Base-by-base conservation (phyloP, 1,284 basidiomycete genomes). In the Ceratobasidium papillatum region DNA sequence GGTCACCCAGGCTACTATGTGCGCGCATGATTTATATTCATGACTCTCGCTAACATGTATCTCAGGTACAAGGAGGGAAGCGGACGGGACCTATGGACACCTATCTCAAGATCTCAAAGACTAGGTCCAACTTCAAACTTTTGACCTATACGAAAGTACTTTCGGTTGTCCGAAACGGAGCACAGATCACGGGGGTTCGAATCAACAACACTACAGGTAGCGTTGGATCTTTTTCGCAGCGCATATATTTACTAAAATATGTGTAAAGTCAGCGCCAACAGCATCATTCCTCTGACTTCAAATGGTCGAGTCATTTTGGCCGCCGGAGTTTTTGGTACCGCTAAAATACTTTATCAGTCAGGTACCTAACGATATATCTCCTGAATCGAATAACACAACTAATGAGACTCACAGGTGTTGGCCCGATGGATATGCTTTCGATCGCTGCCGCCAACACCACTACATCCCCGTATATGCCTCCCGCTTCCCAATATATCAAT, bases 261-360 rank as follows among this genome's bases (percentile, higher is more conserved):
- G 9, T 61, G 17, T 14, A 58, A 83, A 1, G 81, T 89, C 45
- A 87, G 86, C 5, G 84, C 84, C 5, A 82, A 86, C 74, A 88
- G 89, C 49, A 80, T 89, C 78, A 83, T 89, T 38, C 86, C 88
- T 9, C 81, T 90, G 61, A 90, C 84, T 45, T 79, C 85, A 5
- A 87, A 87, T 19, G 89, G 89, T 14, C 86, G 89, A 51, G 88
- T 90, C 65, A 84, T 90, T 72, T 84, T 90, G 19, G 86, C 87
- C 5, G 87, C 84, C 32, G 89, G 89, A 11, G 82, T 87, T 4
- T 88, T 86, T 75, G 88, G 88, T 12, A 86, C 87, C 27, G 81
- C 89, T 43, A 84, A 89, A 52, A 84, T 90, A 73, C 83, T 90
- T n/a, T 89, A 88, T 85, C 84, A 85, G 73, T 87, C 86, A 77